A percentile compares a stretch with the other conserved stretches of the same genome.
Conservation (phyloP, 163 green algal species). For the Chlamydomonas reinhardtii region DNA sequence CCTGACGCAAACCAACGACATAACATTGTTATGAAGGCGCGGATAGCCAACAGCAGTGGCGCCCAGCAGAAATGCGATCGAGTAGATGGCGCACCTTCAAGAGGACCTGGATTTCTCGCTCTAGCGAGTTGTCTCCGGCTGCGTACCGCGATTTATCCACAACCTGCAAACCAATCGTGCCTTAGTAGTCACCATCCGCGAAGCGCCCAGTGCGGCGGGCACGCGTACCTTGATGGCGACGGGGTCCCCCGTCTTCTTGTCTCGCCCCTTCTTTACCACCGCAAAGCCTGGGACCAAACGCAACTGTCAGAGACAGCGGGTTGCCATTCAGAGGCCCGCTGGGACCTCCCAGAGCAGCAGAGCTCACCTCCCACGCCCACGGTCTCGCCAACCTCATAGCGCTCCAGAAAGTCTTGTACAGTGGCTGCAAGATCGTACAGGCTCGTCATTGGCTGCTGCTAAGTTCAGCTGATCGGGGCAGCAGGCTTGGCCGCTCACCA, state of each 20-base stretch:
- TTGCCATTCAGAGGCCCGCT: neutral
- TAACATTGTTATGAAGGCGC: neutral
- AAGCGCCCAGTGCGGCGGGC: slow-evolving; percentile 1
- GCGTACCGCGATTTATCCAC: slow-evolving; percentile 85
- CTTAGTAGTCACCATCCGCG: neutral
- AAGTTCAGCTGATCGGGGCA: neutral
- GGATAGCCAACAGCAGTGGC: neutral
- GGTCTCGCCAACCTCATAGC: slow-evolving; percentile 83
- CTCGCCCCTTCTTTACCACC: slow-evolving; percentile 81
- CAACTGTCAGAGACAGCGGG: neutral
- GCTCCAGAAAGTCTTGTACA: slow-evolving; percentile 82
- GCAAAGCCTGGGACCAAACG: slow-evolving; percentile 69
- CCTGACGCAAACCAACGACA: slow-evolving; percentile 50
- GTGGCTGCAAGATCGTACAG: slow-evolving; percentile 65
- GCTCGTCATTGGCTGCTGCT: neutral
- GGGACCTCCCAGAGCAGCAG: no score
- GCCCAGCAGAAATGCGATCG: neutral
- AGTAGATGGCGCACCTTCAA: slow-evolving; percentile 60
- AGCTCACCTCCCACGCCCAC: slow-evolving; percentile 80
- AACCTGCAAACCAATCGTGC: slow-evolving; percentile 63
- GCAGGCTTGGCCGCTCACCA: slow-evolving; percentile 11
- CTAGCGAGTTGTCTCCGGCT: slow-evolving; percentile 81
- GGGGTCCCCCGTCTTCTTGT: slow-evolving; percentile 74
- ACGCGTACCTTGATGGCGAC: slow-evolving; percentile 86
- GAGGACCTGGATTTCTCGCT: slow-evolving; percentile 86